A percentile compares a stretch with the other conserved stretches of the same genome.
phyloP scores from a whole-genome alignment of 805 yeast species.

The Yarrowia porcina region DNA sequence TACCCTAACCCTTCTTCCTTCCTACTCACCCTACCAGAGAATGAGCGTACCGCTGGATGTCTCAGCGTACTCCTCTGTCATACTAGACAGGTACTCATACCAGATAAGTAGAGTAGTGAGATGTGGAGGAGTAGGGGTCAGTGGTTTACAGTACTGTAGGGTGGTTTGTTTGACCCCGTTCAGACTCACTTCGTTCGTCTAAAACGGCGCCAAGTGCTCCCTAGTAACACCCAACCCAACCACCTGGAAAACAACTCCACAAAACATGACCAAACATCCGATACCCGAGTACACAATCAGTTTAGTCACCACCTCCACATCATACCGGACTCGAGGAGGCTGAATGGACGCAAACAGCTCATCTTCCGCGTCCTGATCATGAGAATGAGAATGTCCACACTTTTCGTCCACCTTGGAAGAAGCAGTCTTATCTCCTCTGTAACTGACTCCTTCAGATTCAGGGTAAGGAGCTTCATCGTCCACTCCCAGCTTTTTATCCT shows the following conservation, averaged over 20 bases:
- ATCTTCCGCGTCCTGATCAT: conserved; percentile 25
- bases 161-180: too few species aligned
- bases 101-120: too few species aligned
- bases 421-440: conserved; percentile 9
- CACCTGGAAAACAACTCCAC: conserved; percentile 29
- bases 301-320: conserved; percentile 73
- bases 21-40: too few species aligned
- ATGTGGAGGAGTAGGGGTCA: too few species aligned
- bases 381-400: conserved; percentile 3
- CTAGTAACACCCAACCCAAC: conserved; percentile 16
- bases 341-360: conserved; percentile 33
- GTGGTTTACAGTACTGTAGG: too few species aligned
- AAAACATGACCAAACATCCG: conserved; percentile 49
- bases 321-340: conserved; percentile 50
- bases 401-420: not conserved
- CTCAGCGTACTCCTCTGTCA: too few species aligned
- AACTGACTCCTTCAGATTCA: not conserved
- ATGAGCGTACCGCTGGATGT: too few species aligned
- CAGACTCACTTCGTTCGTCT: too few species aligned
- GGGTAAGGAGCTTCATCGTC: conserved; percentile 6
- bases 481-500: conserved; percentile 1
- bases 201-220: not conserved
- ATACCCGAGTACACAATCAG: conserved; percentile 80
- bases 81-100: too few species aligned
- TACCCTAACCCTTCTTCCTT: too few species aligned